Evolutionary conservation across 306 rosid species (phyloP).

Genomic region (Castanea crenata): DNA sequence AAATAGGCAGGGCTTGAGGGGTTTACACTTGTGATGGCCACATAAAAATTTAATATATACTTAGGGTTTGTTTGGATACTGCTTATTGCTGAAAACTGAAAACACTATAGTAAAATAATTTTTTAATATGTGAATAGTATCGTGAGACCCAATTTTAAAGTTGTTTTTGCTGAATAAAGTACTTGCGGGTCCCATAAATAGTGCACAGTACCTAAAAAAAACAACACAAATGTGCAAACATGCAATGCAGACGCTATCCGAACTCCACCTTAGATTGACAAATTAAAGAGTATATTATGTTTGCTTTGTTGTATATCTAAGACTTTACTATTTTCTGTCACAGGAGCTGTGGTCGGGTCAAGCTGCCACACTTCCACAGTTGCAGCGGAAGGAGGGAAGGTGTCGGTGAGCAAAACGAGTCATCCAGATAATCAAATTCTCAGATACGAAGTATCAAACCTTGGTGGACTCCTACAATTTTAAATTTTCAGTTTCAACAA

Average conservation of each 20-base stretch:
- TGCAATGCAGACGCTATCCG: no score
- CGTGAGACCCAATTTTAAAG: no score
- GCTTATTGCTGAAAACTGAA: no score
- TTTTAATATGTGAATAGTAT: no score
- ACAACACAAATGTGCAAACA: no score
- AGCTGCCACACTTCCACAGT: slow-evolving; percentile 60
- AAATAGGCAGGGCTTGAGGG: neutral
- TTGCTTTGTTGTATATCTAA: neutral
- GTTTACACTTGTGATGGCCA: neutral
- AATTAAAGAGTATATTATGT: no score
- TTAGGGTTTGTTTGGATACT: no score
- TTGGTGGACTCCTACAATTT: neutral
- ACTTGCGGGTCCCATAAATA: no score
- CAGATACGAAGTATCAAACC: neutral
- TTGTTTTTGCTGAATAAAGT: no score
- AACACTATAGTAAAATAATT: no score
- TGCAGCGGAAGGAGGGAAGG: slow-evolving; percentile 45
- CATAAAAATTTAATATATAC: neutral
- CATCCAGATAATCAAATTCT: slow-evolving; percentile 25
- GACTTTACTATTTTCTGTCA: neutral
- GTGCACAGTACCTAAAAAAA: no score
- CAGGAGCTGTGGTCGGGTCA: slow-evolving; percentile 18
- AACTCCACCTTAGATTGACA: neutral
- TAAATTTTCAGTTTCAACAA: neutral
- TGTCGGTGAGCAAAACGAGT: slow-evolving; percentile 21